Evolutionary conservation across 1,284 basidiomycete species (phyloP).

Genomic region (Ganoderma sp.): DNA sequence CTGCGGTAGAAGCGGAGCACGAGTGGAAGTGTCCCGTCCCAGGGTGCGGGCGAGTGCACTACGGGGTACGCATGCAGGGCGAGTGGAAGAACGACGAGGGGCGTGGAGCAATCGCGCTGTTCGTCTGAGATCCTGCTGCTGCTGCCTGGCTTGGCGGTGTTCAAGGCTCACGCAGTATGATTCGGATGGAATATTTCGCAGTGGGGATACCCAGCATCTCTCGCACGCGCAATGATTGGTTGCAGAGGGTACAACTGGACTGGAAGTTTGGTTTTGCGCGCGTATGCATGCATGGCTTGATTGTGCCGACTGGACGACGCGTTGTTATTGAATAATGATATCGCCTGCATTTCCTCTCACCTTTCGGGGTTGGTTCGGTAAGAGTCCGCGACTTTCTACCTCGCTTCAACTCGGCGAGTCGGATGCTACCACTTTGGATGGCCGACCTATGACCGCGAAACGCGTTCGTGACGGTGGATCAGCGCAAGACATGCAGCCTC

Average conservation of each 20-base stretch:
- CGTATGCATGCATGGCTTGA: neutral
- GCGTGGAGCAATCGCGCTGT: slow-evolving; percentile 55
- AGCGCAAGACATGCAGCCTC: neutral
- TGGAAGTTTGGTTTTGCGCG: slow-evolving; percentile 1
- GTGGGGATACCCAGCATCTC: neutral
- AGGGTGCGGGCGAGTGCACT: slow-evolving; percentile 58
- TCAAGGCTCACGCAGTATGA: no score
- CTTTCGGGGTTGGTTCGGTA: slow-evolving; percentile 24
- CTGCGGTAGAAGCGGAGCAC: slow-evolving; percentile 50
- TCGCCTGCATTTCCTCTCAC: slow-evolving; percentile 24
- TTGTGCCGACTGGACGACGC: neutral
- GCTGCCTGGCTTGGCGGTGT: neutral
- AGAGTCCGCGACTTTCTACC: neutral
- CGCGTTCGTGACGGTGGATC: neutral
- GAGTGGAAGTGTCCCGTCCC: slow-evolving; percentile 70
- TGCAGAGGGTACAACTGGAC: neutral
- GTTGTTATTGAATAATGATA: slow-evolving; percentile 19
- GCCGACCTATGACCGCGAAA: neutral
- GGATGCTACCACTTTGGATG: neutral
- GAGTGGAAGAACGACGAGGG: slow-evolving; percentile 54
- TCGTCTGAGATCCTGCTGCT: slow-evolving; percentile 41
- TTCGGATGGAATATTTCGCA: neutral
- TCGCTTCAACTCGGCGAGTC: neutral
- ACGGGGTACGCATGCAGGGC: slow-evolving; percentile 59
- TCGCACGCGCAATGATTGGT: neutral